Percentiles rank a stretch among this genome's conserved stretches.
These are phyloP conservation scores for Mortierella polycephala DNA, from an alignment of 371 early-diverging fungal species.

Conservation along the genomic window DNA sequence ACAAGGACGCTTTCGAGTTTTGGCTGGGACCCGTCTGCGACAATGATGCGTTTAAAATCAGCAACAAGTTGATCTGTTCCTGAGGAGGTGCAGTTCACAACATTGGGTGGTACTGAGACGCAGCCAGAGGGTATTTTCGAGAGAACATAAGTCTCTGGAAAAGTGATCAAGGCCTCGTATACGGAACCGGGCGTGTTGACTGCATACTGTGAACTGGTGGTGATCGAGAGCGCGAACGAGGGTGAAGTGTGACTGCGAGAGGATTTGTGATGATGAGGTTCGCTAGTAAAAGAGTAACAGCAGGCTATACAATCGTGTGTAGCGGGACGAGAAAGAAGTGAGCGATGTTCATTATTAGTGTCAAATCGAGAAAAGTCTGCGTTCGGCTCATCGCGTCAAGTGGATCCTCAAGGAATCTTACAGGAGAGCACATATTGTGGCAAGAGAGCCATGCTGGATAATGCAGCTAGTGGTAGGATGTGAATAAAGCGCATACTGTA, in stretches of 20 bases:
- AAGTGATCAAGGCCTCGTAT: conserved; percentile 15
- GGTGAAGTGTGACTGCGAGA: conserved; percentile 10
- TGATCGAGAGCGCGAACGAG: conserved; percentile 12
- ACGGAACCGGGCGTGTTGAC: conserved; percentile 5
- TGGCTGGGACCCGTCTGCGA: background rate
- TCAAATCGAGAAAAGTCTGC: background rate
- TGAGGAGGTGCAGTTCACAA: conserved; percentile 17
- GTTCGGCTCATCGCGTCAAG: background rate
- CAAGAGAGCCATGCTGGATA: conserved; percentile 4
- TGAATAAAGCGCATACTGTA: background rate
- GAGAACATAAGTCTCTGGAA: conserved; percentile 24
- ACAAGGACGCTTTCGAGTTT: conserved; percentile 20
- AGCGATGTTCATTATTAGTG: background rate
- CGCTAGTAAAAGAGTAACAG: conserved; percentile 14
- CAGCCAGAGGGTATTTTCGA: conserved; percentile 23
- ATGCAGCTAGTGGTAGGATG: background rate
- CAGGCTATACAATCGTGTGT: conserved; percentile 13
- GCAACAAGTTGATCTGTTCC: conserved; percentile 3
- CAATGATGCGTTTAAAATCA: conserved; percentile 17
- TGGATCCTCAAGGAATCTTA: conserved; percentile 9
- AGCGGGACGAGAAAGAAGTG: background rate
- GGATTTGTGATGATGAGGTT: conserved; percentile 2
- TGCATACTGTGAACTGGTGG: conserved; percentile 30
- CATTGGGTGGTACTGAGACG: conserved; percentile 1
- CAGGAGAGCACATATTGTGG: conserved; percentile 24